Conservation (phyloP, 345 rosid genomes). For the Euphorbia tirucalli region DNA sequence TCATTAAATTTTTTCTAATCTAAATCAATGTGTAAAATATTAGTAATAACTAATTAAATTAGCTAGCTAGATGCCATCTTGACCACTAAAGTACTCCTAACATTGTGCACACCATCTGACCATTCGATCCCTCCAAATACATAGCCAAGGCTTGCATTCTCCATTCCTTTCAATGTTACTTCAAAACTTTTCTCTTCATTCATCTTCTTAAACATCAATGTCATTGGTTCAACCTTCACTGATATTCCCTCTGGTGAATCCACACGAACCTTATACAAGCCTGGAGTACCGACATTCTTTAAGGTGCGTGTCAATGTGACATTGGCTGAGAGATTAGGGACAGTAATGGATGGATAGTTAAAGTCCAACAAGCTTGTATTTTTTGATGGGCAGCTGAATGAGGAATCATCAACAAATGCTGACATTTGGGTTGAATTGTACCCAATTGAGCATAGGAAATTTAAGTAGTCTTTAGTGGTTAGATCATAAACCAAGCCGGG, state of each 20-base stretch:
- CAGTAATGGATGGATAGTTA: conserved; percentile 26
- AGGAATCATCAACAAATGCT: not conserved
- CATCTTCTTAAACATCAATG: conserved; percentile 7
- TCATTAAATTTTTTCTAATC: too few species aligned
- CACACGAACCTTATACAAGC: conserved; percentile 5
- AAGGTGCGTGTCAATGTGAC: conserved; percentile 18
- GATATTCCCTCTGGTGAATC: conserved; percentile 14
- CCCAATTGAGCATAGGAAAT: conserved; percentile 21
- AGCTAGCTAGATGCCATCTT: not conserved
- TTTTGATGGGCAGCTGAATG: conserved; percentile 13
- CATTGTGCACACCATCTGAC: conserved; percentile 23
- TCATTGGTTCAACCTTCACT: conserved; percentile 7
- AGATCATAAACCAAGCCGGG: conserved; percentile 28
- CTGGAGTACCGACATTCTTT: conserved; percentile 20
- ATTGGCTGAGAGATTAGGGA: conserved; percentile 14
- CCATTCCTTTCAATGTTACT: conserved; percentile 1
- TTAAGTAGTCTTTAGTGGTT: conserved; percentile 17
- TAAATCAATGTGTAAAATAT: too few species aligned
- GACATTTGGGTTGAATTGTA: conserved; percentile 15
- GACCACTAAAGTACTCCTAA: conserved; percentile 16
- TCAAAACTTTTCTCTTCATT: conserved; percentile 16
- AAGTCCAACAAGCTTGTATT: conserved; percentile 1
- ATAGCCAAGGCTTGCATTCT: not conserved
- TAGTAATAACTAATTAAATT: too few species aligned
- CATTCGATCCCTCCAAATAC: conserved; percentile 16